Conservation (phyloP, 2,329 filamentous ascomycete species). For the Pleoardoris graminearum region DNA sequence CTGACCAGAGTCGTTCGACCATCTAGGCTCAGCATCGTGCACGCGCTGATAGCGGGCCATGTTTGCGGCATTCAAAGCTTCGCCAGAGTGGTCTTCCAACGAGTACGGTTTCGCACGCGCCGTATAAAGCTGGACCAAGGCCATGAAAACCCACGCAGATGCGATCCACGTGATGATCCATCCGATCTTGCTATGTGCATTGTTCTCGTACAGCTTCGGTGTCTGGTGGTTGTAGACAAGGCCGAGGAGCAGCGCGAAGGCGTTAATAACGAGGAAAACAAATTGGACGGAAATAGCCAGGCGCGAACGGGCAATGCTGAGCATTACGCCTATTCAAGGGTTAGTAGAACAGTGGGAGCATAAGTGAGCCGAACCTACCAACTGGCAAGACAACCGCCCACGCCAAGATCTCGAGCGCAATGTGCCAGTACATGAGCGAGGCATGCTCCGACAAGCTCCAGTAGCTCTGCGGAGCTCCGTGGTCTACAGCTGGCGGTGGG, state of each 20-base stretch:
- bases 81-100: conserved; percentile 20
- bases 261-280: conserved; percentile 49
- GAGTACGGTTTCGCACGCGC: conserved; percentile 47
- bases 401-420: conserved; percentile 68
- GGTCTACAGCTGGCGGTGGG: conserved; percentile 19
- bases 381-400: conserved; percentile 76
- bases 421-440: conserved; percentile 68
- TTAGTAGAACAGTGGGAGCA: conserved; percentile 26
- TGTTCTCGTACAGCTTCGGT: conserved; percentile 83
- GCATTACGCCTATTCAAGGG: conserved; percentile 69
- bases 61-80: conserved; percentile 40
- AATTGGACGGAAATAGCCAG: conserved; percentile 72
- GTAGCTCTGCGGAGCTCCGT: conserved; percentile 55
- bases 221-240: conserved; percentile 73
- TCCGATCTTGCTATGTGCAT: conserved; percentile 84
- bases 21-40: conserved; percentile 38
- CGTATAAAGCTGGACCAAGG: conserved; percentile 65
- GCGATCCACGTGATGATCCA: conserved; percentile 80
- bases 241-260: conserved; percentile 46
- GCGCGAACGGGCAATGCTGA: conserved; percentile 79
- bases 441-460: conserved; percentile 60
- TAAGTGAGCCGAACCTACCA: conserved; percentile 56
- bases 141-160: conserved; percentile 69
- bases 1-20: conserved; percentile 57
- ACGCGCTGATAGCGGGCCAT: conserved; percentile 47